These are phyloP conservation scores for Syzygium aqueum DNA, from an alignment of 345 rosid genomes.

Conservation along the genomic window DNA sequence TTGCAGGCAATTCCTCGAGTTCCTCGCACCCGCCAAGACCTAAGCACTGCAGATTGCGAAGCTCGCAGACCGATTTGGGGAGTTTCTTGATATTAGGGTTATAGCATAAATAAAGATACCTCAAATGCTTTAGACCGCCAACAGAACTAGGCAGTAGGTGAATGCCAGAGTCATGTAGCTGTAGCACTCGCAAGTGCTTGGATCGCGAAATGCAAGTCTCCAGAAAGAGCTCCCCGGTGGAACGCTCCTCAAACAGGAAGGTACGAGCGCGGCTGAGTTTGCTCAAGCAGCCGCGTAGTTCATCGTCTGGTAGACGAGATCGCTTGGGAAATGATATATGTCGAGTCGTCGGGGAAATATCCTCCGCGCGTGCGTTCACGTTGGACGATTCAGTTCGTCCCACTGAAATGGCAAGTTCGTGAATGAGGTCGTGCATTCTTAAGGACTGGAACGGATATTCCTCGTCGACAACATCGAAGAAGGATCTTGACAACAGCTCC, in stretches of 20 bases:
- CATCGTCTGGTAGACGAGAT: not conserved
- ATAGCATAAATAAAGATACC: rapidly evolving
- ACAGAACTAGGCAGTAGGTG: not conserved
- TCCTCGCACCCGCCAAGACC: rapidly evolving
- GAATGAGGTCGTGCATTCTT: conserved; percentile 18
- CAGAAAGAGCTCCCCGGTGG: not conserved
- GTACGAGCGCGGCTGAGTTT: not conserved
- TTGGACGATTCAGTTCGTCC: not conserved
- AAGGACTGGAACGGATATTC: rapidly evolving
- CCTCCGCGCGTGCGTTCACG: no score
- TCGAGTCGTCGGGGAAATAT: not conserved
- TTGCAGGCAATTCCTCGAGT: no score
- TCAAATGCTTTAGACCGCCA: not conserved
- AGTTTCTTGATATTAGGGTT: rapidly evolving
- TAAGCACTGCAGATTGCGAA: no score
- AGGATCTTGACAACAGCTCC: rapidly evolving
- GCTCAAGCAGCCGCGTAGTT: not conserved
- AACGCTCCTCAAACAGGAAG: no score
- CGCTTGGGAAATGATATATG: not conserved
- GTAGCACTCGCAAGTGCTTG: not conserved
- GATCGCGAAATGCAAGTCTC: not conserved
- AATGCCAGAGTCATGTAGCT: not conserved
- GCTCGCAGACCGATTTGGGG: no score
- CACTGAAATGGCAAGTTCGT: conserved; percentile 12
- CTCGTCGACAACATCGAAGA: rapidly evolving